Conservation (phyloP, 495 filamentous ascomycete genomes). For the Daldinia caldariorum region DNA sequence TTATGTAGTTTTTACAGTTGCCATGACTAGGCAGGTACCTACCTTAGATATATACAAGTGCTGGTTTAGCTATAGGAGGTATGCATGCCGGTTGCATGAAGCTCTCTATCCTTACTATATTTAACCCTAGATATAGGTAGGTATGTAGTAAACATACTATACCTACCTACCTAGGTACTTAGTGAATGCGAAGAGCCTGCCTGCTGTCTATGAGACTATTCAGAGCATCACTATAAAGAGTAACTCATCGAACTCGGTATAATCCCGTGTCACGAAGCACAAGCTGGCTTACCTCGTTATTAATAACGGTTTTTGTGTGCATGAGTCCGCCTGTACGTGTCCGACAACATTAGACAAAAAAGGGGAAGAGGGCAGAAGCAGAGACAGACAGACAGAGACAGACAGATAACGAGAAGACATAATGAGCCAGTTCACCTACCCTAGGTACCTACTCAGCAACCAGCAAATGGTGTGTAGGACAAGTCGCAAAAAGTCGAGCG, state of each 20-base stretch:
- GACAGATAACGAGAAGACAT: not conserved
- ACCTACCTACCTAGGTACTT: not conserved
- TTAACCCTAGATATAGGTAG: not conserved
- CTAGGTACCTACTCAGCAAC: not conserved
- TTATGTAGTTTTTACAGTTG: not conserved
- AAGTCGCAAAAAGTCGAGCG: not conserved
- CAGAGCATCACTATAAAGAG: not conserved
- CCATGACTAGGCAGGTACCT: not conserved
- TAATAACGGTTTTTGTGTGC: not conserved
- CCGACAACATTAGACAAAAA: not conserved
- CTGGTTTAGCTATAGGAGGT: not conserved
- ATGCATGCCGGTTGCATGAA: not conserved
- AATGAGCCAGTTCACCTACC: not conserved
- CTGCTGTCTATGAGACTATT: not conserved
- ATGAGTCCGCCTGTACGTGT: not conserved
- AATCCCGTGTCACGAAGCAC: not conserved
- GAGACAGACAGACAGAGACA: not conserved
- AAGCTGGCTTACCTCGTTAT: not conserved
- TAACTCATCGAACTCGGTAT: not conserved
- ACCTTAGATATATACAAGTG: not conserved
- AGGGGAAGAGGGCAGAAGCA: not conserved
- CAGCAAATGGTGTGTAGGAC: slow-evolving; percentile 9
- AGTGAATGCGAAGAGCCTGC: not conserved
- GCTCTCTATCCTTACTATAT: not conserved
- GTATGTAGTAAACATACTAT: not conserved